phyloP scores from a whole-genome alignment of 176 grass and related monocot genomes.

The Bolboschoenus planiculmis region DNA sequence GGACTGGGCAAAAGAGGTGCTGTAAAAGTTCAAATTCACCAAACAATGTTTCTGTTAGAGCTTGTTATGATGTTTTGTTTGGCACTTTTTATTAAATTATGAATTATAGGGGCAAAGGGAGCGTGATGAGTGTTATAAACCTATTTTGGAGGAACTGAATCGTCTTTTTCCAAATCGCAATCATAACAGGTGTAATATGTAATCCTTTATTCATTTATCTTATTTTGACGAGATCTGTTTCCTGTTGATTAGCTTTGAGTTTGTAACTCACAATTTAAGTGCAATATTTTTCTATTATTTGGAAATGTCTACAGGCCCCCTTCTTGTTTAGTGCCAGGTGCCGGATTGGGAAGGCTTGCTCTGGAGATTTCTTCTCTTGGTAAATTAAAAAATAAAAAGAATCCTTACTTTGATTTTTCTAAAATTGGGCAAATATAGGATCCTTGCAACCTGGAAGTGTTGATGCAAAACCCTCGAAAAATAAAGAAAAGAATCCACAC shows the following conservation, averaged over 20 bases:
- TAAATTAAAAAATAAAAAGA: constrained; percentile 27
- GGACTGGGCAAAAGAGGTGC: constrained; percentile 94
- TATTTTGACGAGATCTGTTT: neutral
- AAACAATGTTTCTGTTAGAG: neutral
- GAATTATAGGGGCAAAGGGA: constrained; percentile 75
- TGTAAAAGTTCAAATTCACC: constrained; percentile 10
- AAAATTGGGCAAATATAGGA: neutral
- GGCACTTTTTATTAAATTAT: constrained; percentile 14
- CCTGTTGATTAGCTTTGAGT: neutral
- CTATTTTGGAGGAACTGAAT: constrained; percentile 87
- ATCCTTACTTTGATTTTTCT: neutral
- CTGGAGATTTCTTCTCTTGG: constrained; percentile 89
- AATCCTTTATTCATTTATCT: constrained; percentile 4
- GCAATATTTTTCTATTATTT: constrained; percentile 16
- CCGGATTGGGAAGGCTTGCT: constrained; percentile 87
- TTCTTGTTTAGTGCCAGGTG: constrained; percentile 95
- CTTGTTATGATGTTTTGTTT: neutral
- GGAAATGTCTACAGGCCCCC: constrained; percentile 56
- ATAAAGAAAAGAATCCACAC: neutral
- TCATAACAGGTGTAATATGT: constrained; percentile 40
- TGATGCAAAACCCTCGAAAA: neutral
- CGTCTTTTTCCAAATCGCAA: constrained; percentile 64
- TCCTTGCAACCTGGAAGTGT: neutral
- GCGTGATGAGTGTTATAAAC: constrained; percentile 90
- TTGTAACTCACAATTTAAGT: neutral